phyloP scores from a whole-genome alignment of 495 filamentous ascomycete genomes.

The Talaromyces adpressus region DNA sequence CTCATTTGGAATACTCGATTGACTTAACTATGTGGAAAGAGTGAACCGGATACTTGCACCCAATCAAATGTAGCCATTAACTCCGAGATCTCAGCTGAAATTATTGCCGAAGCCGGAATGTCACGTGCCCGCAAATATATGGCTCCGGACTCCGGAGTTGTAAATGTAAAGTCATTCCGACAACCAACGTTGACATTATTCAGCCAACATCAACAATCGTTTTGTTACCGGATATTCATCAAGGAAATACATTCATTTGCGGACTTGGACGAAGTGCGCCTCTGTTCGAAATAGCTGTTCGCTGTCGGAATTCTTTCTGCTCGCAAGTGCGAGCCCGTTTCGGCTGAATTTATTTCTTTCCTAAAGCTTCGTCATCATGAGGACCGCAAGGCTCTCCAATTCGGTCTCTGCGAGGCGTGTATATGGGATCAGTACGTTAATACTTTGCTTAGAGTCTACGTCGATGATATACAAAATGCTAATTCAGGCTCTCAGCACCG shows the following conservation, averaged over 20 bases:
- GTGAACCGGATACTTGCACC: too few species aligned
- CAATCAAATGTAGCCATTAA: background rate
- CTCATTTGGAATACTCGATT: background rate
- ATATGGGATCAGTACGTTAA: background rate
- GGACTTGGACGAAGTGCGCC: background rate
- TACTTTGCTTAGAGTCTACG: background rate
- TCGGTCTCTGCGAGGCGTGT: background rate
- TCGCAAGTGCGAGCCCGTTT: constrained; percentile 29
- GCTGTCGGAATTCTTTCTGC: background rate
- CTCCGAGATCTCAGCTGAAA: background rate
- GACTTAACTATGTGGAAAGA: background rate
- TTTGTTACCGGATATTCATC: background rate
- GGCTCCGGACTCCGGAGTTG: background rate
- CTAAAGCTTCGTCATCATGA: constrained; percentile 9
- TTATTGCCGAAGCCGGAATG: background rate
- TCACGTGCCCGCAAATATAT: background rate
- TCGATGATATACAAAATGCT: background rate
- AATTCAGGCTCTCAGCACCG: constrained; percentile 20
- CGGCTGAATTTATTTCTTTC: constrained; percentile 27
- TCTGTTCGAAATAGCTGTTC: background rate
- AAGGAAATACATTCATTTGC: background rate
- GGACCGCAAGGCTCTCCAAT: constrained; percentile 6
- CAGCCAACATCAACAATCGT: background rate
- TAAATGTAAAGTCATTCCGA: background rate
- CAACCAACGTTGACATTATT: constrained; percentile 11